Percentiles rank a stretch among this genome's conserved stretches.
phyloP scores from a whole-genome alignment of 768 basidiomycete genomes.

The Auricularia cornea region DNA sequence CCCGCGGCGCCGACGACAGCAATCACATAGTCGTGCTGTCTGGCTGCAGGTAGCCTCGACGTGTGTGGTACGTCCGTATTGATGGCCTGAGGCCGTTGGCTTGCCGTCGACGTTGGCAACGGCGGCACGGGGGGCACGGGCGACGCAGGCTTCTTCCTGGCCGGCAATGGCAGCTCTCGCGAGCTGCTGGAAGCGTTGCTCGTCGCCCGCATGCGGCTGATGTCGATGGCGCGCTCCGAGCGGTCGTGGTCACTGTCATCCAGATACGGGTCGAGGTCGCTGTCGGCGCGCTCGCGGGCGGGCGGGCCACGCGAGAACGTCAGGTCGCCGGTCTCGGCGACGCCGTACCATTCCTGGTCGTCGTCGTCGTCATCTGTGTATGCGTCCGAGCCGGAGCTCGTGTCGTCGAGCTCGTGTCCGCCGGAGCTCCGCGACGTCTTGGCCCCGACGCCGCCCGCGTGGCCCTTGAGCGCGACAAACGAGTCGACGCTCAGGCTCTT shows the following conservation, averaged over 20 bases:
- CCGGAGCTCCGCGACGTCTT: not conserved
- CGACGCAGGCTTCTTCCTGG: not conserved
- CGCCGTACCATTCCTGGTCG: not conserved
- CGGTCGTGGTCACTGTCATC: not conserved
- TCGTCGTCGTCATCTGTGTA: not conserved
- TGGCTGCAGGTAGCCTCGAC: not conserved
- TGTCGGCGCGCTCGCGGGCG: not conserved
- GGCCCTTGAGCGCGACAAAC: slow-evolving; percentile 31
- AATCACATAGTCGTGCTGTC: slow-evolving; percentile 23
- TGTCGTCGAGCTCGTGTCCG: not conserved
- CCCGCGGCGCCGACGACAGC: slow-evolving; percentile 70
- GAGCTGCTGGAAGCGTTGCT: not conserved
- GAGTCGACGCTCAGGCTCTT: slow-evolving; percentile 77
- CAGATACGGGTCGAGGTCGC: not conserved
- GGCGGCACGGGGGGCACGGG: not conserved
- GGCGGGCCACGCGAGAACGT: not conserved
- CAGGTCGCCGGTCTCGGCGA: not conserved
- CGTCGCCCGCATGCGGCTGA: not conserved
- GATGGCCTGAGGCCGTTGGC: not conserved
- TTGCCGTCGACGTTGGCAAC: not conserved
- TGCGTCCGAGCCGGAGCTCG: not conserved
- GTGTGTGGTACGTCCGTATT: not conserved
- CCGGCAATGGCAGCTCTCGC: not conserved
- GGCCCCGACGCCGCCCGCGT: not conserved
- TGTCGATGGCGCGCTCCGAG: not conserved